These are phyloP conservation scores for Microdochium trichocladiopsis DNA, from an alignment of 2,329 filamentous ascomycete species.

Conservation along the genomic window DNA sequence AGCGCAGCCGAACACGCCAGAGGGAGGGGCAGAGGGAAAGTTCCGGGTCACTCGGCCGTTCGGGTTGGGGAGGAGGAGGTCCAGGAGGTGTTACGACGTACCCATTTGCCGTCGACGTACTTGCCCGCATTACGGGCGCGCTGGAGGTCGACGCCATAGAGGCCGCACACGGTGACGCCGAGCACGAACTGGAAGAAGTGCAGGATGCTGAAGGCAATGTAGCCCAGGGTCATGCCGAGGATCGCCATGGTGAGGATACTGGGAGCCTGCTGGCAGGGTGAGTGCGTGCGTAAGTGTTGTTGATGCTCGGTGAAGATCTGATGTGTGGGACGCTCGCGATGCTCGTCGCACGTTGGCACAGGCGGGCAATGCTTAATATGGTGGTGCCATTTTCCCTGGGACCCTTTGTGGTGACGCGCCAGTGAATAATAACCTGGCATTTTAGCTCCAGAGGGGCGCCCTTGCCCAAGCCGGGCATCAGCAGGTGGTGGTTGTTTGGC, in stretches of 20 bases:
- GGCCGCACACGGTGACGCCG: slow-evolving; percentile 67
- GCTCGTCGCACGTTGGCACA: too few relatives aligned
- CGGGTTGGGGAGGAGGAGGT: neutral
- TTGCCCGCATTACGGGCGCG: slow-evolving; percentile 39
- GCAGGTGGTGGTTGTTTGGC: neutral
- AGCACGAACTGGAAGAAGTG: slow-evolving; percentile 73
- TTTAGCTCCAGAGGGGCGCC: too few relatives aligned
- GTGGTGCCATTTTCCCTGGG: too few relatives aligned
- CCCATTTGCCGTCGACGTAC: slow-evolving; percentile 62
- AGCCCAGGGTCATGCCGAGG: slow-evolving; percentile 35
- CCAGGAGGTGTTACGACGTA: slow-evolving; percentile 28
- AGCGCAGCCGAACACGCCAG: neutral
- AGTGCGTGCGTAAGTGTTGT: neutral
- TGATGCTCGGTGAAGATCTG: neutral
- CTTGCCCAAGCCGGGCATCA: too few relatives aligned
- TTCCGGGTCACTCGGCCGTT: too few relatives aligned
- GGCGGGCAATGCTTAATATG: too few relatives aligned
- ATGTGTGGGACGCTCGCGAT: too few relatives aligned
- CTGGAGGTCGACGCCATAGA: slow-evolving; percentile 67
- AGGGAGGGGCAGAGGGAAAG: too few relatives aligned
- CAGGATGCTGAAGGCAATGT: slow-evolving; percentile 51
- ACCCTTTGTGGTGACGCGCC: too few relatives aligned
- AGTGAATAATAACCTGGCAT: too few relatives aligned
- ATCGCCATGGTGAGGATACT: slow-evolving; percentile 33
- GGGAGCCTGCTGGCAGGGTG: neutral